Base-by-base conservation (phyloP, 176 grass and related monocot genomes). In the Oryza glumipatula region DNA sequence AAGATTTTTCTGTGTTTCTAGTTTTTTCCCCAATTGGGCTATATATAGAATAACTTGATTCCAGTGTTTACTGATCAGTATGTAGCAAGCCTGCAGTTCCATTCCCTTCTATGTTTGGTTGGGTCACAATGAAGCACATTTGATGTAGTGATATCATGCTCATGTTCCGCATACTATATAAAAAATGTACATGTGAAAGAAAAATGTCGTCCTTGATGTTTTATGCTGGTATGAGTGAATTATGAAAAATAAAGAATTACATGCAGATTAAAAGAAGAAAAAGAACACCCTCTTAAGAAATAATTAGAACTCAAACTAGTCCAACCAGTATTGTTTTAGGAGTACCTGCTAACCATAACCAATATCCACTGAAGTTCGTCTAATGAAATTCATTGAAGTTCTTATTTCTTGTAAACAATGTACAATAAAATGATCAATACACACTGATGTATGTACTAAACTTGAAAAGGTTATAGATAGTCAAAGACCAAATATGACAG, bases 1-100 rank as follows among this genome's bases (percentile, higher is more conserved):
- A 80, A 72, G 13, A 65, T 73, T 26, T 54, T 9, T 60, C n/a
- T 52, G 0, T 65, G 73, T 76, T 80, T 87, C 23, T 87, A 39
- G 70, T 38, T 7, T 70, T 67, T 78, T 76, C 70, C 76, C 71
- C 76, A 91, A 81, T 84, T 88, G 81, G 85, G 85, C 76, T 44
- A 19, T 58, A 58, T 39, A 56, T 3, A n/a, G 11, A 81, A 58
- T 70, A 23, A 35, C 44, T 43, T 77, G 0, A 24, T 33, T 76
- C 38, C 74, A 35, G 49, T 76, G 4, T 9, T 64, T 33, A 67
- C 11, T 4, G 33, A 70, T 58, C 9, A 8, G 9, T 23, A 38
- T 61, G 7, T 78, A 58, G 17, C 17, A 17, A 83, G 19, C 32
- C 7, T 82, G n/a, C 26, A 8, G 5, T 16, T 49, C 43, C 43